Evolutionary conservation across 1,284 basidiomycete species (phyloP), one percentile per base, ranked within the genome.

Genomic region (Papiliotrema nemorosa): DNA sequence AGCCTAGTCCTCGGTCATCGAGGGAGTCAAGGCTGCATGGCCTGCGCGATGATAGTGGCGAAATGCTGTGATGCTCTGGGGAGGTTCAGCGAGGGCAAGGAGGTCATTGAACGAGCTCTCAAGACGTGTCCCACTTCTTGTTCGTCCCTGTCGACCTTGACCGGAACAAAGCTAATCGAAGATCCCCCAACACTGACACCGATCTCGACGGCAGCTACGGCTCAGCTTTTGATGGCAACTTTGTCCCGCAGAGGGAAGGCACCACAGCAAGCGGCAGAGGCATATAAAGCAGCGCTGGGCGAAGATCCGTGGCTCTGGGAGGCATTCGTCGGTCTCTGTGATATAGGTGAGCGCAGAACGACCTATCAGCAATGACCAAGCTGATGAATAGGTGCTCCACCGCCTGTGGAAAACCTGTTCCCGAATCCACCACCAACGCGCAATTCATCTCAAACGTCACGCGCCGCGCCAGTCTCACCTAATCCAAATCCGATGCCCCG

Each of bases 251-350:
- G 67, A 44, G 60, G 59, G 49, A 72, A 70, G 84, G 38, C 83
- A 82, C 60, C 82, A 81, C 67, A 85, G 82, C 29, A 79, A 81
- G 91, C 92, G 14, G 78, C 80, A 25, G 70, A 77, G 47, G 85
- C 84, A 66, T 93, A 88, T 69, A 79, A 80, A 33, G 80, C 84
- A 52, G 88, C 90, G 13, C 78, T 96, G 49, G 70, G 76, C 14
- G 72, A 86, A 42, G 85, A 91, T 69, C 87, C 88, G 21, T 83
- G 89, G 74, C 75, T 92, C 42, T 96, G 91, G 91, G 92, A 97
- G 71, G 92, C 92, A 1, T 90, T 93, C 67, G 87, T 90, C 59
- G 90, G 88, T 0, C 74, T 97, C 25, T 96, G 91, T 69, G 77
- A 82, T 45, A 76, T 90, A 35, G 91, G 92, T 89, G 60, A 24